Base-by-base conservation (phyloP, 495 filamentous ascomycete genomes). In the Penicillium goetzii region DNA sequence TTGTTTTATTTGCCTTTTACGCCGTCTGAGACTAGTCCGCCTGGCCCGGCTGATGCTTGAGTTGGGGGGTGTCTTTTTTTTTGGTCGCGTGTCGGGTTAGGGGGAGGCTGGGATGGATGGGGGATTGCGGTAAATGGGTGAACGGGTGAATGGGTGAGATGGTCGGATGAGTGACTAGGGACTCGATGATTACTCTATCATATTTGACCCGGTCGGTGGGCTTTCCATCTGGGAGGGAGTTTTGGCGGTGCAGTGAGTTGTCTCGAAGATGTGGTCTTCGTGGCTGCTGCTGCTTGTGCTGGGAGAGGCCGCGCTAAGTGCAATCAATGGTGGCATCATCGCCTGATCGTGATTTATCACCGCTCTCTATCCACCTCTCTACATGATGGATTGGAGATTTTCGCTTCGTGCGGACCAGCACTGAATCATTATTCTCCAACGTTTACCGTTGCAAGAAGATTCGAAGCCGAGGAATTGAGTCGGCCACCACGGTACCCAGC, bases 1-100 rank as follows among this genome's bases (percentile, higher is more conserved):
- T 69, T 82, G 50, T 80, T 81, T 62, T 80, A 74, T 65, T 64
- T 78, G 28, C 78, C 79, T 0, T 78, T 77, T 47, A 59, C 69
- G 23, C 59, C 72, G 30, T 67, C 72, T 32, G 60, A 69, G 43
- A 56, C 68, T n/a, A 60, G 36, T 41, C 28, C 68, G 30, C 28
- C 61, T 58, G 49, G 32, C 41, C 34, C 34, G 3, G 56, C 23
- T 49, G 60, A 61, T 50, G 58, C 61, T 30, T 59, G 47, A 64
- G 60, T 25, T 53, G 52, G n/a, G n/a, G 52, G 5, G 21, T 54
- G 15, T 34, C 52, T 3, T 17, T 49, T 49, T 49, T 49, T 49
- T 49, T 19, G 45, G 50, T 53, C 43, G 43, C 43, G 43, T 47
- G 43, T 47, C 41, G 41, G 41, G 41, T 14, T 47, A 7, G 41